Evolutionary conservation across 2,329 filamentous ascomycete species (phyloP).

Genomic region (Pseudogymnoascus sp.): DNA sequence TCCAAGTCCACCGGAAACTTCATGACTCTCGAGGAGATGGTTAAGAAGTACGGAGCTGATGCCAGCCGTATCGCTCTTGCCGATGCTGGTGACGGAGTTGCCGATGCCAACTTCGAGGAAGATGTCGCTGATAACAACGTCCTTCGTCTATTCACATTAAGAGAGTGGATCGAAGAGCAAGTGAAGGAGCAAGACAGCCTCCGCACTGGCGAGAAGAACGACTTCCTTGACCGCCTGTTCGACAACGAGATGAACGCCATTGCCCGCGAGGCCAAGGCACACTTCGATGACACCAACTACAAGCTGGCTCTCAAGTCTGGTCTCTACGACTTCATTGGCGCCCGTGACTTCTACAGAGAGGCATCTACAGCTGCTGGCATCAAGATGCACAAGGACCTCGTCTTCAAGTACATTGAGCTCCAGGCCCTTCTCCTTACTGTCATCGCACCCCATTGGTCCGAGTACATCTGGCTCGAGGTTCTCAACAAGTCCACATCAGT

Average conservation of each 20-base stretch:
- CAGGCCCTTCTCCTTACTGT: constrained; percentile 77
- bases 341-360: constrained; percentile 87
- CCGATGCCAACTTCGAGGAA: constrained; percentile 97
- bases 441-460: constrained; percentile 87
- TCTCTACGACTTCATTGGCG: constrained; percentile 84
- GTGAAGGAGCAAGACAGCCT: constrained; percentile 63
- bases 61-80: constrained; percentile 85
- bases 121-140: constrained; percentile 88
- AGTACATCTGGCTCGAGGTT: constrained; percentile 90
- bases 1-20: constrained; percentile 97
- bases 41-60: constrained; percentile 90
- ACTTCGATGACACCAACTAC: constrained; percentile 76
- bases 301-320: constrained; percentile 79
- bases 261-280: constrained; percentile 67
- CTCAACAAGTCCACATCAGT: constrained; percentile 69
- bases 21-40: constrained; percentile 77
- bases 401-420: constrained; percentile 74
- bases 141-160: constrained; percentile 70
- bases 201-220: constrained; percentile 65
- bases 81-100: constrained; percentile 88
- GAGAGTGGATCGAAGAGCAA: constrained; percentile 89
- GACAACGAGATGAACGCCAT: constrained; percentile 86
- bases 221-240: constrained; percentile 83
- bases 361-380: constrained; percentile 67
- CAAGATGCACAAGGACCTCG: constrained; percentile 77